Base-by-base conservation (phyloP, 768 basidiomycete species). In the Trametes sanguinea region DNA sequence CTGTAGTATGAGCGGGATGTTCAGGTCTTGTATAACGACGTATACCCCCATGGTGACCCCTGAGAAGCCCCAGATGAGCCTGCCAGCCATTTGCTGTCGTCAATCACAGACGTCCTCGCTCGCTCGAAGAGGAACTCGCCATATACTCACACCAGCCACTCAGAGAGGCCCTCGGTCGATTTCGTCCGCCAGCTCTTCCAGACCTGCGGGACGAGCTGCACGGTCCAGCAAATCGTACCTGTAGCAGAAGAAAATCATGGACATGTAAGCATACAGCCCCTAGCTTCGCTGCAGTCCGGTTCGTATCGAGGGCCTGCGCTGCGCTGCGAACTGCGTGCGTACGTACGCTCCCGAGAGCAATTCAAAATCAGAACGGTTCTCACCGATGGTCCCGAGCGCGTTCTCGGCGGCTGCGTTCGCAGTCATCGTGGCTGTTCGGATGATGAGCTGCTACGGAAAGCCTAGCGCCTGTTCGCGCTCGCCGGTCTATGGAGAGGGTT, bases 181-280 rank as follows among this genome's bases (percentile, higher is more conserved):
- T 90, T 88, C n/a, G 77, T 76, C 32, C 83, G 78, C 77, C 83
- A 88, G 65, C 82, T 88, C 73, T 93, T 92, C 83, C 84, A 82
- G 22, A 90, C 77, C 66, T 90, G 89, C 8, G 89, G 90, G 35
- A 90, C 70, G 17, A 90, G 70, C 67, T 88, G 88, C 8, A 79
- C 75, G 5, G 82, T 83, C 88, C 88, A 89, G 60, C 81, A 83
- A 13, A 88, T 70, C 0, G 87, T 83, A 2, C 88, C 88, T 87
- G 17, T 3, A 56, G 13, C 16, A 2, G 9, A 22, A 22, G 6
- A 40, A 39, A 10, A 57, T 8, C 5, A 6, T 4, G 7, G 17
- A 5, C 10, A 9, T 14, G 22, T 22, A 22, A 22, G 22, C 22
- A 22, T 22, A 22, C 22, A 22, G 22, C 22, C 22, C 22, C 22